phyloP scores from a whole-genome alignment of 1,139 yeast genomes.

The Pichiaceae sp. region DNA sequence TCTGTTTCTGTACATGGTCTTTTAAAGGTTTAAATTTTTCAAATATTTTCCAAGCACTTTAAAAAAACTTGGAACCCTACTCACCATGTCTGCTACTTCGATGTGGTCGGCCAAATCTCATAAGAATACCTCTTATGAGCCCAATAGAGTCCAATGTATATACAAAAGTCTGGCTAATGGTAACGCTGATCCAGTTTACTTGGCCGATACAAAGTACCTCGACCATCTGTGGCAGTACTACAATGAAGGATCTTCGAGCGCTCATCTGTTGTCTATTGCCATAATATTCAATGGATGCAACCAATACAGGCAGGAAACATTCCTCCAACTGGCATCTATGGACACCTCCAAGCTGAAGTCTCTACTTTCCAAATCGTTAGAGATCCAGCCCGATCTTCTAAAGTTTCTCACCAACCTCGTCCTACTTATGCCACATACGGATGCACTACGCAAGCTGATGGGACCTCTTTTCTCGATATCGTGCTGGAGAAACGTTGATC shows the following conservation, averaged over 20 bases:
- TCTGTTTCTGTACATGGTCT: constrained; percentile 49
- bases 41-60: neutral
- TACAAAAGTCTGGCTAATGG: neutral
- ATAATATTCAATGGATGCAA: neutral
- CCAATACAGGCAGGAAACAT: neutral
- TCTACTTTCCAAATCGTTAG: neutral
- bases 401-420: neutral
- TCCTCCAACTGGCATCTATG: neutral
- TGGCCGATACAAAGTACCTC: neutral
- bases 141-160: neutral
- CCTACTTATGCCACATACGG: neutral
- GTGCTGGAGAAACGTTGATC: too few species aligned
- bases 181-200: neutral
- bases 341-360: neutral
- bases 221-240: constrained; percentile 29
- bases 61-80: too few species aligned
- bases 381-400: neutral
- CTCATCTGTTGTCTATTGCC: constrained; percentile 32
- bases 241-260: constrained; percentile 29
- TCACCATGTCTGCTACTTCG: too few species aligned
- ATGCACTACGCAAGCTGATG: neutral
- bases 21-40: neutral
- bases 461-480: neutral
- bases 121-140: neutral
- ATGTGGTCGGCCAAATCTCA: neutral